Evolutionary conservation across 192 early-diverging fungal species (phyloP), one percentile per base, ranked within the genome.

Genomic region (Podila epicladia): DNA sequence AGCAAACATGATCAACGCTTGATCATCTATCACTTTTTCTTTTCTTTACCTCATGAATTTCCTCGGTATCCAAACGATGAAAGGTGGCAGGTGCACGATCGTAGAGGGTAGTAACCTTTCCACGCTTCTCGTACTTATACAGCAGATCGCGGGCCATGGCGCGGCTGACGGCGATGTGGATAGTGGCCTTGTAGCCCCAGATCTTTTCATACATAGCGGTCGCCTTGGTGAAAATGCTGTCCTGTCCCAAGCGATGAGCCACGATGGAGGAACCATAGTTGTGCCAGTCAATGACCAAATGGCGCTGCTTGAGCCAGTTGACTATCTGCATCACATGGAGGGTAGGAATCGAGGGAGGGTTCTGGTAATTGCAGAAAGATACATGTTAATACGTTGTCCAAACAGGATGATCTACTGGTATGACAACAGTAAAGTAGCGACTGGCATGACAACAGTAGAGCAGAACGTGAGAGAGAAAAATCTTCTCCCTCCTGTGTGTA

Each of bases 261-360:
- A 99, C 91, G 35, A 99, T 88, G 4, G 95, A 93, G 75, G 91
- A 93, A 26, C 97, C 97, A 80, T 96, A 97, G 83, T 99, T 99
- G 75, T 99, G 97, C 97, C 97, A 99, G 83, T 99, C 97, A 53
- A 99, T 95, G 57, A 98, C 86, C 6, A 99, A 83, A 58, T 85
- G 85, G 20, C 91, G 83, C 32, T 90, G 85, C n/a, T 90, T 89
- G 28, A 95, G 24, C 63, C 89, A 87, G 33, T 87, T 85, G 15
- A 93, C 85, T 5, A 92, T 59, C 29, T 93, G 94, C 38, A 88
- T 94, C 67, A 98, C 87, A 5, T 90, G 41, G 61, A 99, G 87
- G 9, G 96, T 98, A 2, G 97, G 97, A 66, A 99, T 93, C 4
- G 97, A 91, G 9, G 97, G 97, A 35, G 97, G 97, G 75, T 97